Conservation (phyloP, 2,329 filamentous ascomycete species). For the Hymenoscyphus scutula region DNA sequence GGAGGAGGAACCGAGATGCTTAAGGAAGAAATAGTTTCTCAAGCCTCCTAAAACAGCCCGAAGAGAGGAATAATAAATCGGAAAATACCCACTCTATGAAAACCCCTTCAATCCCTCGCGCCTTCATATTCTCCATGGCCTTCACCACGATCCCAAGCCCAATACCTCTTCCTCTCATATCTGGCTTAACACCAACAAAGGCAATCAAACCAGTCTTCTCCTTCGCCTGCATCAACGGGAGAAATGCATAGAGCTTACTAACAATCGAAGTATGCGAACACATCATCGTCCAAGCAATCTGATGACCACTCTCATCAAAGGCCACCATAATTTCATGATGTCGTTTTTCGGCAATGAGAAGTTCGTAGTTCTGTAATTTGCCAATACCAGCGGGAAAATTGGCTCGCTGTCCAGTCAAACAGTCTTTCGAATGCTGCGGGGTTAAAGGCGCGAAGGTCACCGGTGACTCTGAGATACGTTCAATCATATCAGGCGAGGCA, state of each 20-base stretch:
- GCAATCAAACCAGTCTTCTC: conserved; percentile 44
- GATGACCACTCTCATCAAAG: conserved; percentile 38
- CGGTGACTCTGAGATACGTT: conserved; percentile 37
- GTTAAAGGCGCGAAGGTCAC: conserved; percentile 40
- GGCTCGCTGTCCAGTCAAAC: conserved; percentile 39
- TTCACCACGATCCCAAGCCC: conserved; percentile 43
- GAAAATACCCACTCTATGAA: no score
- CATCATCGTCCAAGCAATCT: conserved; percentile 48
- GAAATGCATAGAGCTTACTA: conserved; percentile 41
- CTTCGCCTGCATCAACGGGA: conserved; percentile 37
- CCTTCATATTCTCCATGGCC: conserved; percentile 44
- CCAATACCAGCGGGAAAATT: conserved; percentile 38
- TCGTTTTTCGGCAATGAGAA: conserved; percentile 37
- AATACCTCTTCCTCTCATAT: conserved; percentile 40
- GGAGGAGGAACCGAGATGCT: no score
- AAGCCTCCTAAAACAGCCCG: no score
- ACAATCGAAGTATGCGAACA: conserved; percentile 36
- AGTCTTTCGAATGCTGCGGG: conserved; percentile 40
- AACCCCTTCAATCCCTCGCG: conserved; percentile 41
- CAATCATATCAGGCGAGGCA: conserved; percentile 38
- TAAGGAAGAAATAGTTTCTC: no score
- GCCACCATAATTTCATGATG: conserved; percentile 44
- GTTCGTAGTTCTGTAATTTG: conserved; percentile 43
- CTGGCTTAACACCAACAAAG: conserved; percentile 43
- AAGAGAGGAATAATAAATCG: no score